Evolutionary conservation across 441 rosid genomes (phyloP).

Genomic region (Metrosideros polymorpha): DNA sequence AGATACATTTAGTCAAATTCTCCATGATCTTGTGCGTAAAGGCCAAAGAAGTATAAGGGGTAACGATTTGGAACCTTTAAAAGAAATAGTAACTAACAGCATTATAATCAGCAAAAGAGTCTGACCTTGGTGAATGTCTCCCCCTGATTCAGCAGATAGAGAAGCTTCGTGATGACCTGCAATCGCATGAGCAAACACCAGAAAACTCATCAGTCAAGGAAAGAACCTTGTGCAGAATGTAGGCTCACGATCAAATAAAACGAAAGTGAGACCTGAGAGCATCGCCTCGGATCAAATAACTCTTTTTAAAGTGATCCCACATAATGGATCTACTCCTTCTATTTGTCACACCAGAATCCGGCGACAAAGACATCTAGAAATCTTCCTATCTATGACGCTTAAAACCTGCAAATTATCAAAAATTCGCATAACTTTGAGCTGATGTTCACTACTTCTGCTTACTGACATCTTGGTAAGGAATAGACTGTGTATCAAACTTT

Average conservation of each 20-base stretch:
- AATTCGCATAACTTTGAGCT: too few relatives aligned
- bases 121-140: slow-evolving; percentile 86
- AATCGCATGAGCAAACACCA: not conserved
- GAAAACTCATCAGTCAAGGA: not conserved
- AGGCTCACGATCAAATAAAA: not conserved
- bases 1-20: not conserved
- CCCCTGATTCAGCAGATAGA: slow-evolving; percentile 95
- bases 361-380: too few relatives aligned
- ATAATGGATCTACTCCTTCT: too few relatives aligned
- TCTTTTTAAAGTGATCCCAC: too few relatives aligned
- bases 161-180: slow-evolving; percentile 92
- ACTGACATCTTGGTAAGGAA: too few relatives aligned
- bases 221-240: not conserved
- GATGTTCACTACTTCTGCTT: too few relatives aligned
- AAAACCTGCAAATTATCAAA: too few relatives aligned
- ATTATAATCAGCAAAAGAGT: not conserved
- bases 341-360: too few relatives aligned
- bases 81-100: not conserved
- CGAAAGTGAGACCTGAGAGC: slow-evolving; percentile 81
- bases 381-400: too few relatives aligned
- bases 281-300: slow-evolving; percentile 93
- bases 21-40: not conserved
- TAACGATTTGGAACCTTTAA: not conserved
- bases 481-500: too few relatives aligned
- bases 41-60: not conserved